Base-by-base conservation (phyloP, 768 basidiomycete genomes). In the Cyathus striatus region DNA sequence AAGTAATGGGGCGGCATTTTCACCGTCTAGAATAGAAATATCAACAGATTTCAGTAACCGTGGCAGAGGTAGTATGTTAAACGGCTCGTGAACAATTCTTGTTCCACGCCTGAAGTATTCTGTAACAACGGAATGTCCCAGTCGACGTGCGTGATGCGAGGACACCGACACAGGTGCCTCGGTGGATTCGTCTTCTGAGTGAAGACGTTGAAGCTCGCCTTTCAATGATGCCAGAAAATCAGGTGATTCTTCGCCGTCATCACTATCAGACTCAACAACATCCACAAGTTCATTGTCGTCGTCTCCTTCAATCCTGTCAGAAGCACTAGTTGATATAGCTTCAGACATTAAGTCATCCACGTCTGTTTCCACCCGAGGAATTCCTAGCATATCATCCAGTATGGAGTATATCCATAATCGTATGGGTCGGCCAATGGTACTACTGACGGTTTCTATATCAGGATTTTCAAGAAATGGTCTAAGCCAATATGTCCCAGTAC, bases 391-490 rank as follows among this genome's bases (percentile, higher is more conserved):
- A 50, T 83, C 77, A 40, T 86, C 79, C 32, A 90, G 53, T 20
- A 90, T 66, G 0, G 86, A 71, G 55, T 86, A 85, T 23, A 73
- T 63, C 82, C 83, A 87, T 40, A 64, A 56, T 13, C 84, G 73
- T 38, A 90, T 70, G 1, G 78, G 76, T 23, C 79, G 62, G 4
- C 81, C 80, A 10, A 90, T 73, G 42, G 74, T 81, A 44, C 77
- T 63, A 16, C 76, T 66, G 9, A 84, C 81, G 1, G 78, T 78
- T 56, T 88, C 85, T 23, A 73, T 40, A 58, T 91, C 88, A 0
- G 89, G 89, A 49, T 81, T 75, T 47, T 91, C 89, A 16, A 91
- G 71, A 57, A 87, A 89, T n/a, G 81, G 56, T 24, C 70, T 66
- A 4, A 84, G 79, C 85, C 86, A 90, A 44, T 69, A 80, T 1